These are phyloP conservation scores for Cyclostephanos tholiformis DNA, from an alignment of 108 stramenopile species.

Conservation along the genomic window DNA sequence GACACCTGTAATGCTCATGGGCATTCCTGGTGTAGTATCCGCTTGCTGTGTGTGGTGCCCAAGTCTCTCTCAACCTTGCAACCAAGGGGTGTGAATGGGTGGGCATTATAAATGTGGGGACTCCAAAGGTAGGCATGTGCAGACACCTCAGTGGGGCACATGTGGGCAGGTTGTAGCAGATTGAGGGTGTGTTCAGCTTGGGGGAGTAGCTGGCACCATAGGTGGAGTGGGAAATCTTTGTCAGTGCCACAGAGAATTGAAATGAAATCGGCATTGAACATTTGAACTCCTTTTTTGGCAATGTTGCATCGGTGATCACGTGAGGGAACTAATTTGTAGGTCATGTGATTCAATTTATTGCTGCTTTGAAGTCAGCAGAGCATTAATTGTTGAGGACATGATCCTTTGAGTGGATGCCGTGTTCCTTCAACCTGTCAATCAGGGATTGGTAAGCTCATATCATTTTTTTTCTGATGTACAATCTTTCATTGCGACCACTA, in stretches of 20 bases:
- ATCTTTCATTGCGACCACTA: constrained; percentile 23
- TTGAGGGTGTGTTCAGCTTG: constrained; percentile 13
- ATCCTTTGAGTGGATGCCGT: neutral
- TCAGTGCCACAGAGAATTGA: constrained; percentile 1
- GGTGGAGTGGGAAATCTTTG: constrained; percentile 23
- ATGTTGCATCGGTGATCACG: neutral
- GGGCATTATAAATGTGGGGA: constrained; percentile 11
- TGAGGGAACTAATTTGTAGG: neutral
- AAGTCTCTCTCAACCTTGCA: constrained; percentile 11
- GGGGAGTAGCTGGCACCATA: constrained; percentile 17
- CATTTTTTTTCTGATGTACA: constrained; percentile 3
- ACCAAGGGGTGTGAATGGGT: constrained; percentile 22
- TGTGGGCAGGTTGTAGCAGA: no score
- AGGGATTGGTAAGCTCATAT: constrained; percentile 2
- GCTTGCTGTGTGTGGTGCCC: constrained; percentile 7
- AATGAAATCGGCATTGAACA: neutral
- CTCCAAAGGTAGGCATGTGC: constrained; percentile 8
- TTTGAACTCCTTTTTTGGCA: neutral
- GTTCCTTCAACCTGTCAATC: neutral
- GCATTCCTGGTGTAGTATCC: constrained; percentile 7
- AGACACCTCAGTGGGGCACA: constrained; percentile 1
- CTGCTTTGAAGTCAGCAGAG: neutral
- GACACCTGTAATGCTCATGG: constrained; percentile 9
- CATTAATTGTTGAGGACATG: no score
- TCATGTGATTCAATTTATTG: neutral